Conservation (phyloP, 805 yeast species). For the Metschnikowia shivogae region DNA sequence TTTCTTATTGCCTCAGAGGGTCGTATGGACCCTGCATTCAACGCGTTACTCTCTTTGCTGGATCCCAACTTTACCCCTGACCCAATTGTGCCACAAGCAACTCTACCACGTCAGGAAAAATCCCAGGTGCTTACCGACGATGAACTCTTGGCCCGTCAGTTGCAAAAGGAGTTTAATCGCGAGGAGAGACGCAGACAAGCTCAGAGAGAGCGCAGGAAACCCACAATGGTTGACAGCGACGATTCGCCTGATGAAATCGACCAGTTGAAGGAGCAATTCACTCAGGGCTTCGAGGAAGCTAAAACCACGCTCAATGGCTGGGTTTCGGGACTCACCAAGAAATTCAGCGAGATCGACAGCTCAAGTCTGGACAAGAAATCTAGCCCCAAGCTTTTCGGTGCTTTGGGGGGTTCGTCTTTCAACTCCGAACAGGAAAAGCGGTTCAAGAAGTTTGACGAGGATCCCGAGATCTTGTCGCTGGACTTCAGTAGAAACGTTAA, state of each 20-base stretch:
- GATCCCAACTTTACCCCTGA: conserved; percentile 65
- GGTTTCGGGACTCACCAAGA: conserved; percentile 66
- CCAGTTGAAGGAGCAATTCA: conserved; percentile 61
- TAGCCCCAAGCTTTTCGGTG: conserved; percentile 40
- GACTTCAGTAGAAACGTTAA: conserved; percentile 47
- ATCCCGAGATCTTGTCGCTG: conserved; percentile 48
- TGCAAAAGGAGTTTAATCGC: conserved; percentile 61
- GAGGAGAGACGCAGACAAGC: conserved; percentile 38
- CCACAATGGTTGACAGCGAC: conserved; percentile 19
- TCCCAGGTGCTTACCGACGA: conserved; percentile 50
- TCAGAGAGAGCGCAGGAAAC: conserved; percentile 11
- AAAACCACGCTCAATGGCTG: conserved; percentile 70
- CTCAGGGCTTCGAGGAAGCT: conserved; percentile 78
- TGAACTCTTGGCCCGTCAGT: conserved; percentile 74
- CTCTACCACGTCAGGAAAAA: conserved; percentile 9
- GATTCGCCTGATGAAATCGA: conserved; percentile 59
- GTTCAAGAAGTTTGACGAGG: conserved; percentile 42
- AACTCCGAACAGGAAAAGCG: conserved; percentile 22
- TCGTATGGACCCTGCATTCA: conserved; percentile 78
- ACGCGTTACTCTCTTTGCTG: conserved; percentile 73
- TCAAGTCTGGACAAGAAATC: conserved; percentile 10
- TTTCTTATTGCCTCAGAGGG: conserved; percentile 85
- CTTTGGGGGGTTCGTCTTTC: conserved; percentile 43
- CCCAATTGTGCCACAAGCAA: conserved; percentile 26
- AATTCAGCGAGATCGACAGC: conserved; percentile 22